phyloP scores from a whole-genome alignment of 2,329 filamentous ascomycete species.

The Sporothrix brasiliensis region DNA sequence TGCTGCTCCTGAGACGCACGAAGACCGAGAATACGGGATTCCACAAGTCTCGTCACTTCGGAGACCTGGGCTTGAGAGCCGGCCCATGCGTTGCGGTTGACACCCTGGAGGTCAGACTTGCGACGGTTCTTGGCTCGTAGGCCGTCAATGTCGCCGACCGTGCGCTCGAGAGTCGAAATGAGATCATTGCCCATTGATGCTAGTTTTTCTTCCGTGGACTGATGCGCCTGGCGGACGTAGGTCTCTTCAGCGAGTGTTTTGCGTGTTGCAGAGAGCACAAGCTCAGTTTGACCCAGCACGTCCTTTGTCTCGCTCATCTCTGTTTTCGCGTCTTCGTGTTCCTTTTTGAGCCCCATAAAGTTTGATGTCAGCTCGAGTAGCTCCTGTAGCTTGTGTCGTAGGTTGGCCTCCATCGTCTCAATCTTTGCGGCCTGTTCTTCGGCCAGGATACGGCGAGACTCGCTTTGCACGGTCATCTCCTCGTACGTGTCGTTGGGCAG shows the following conservation, averaged over 20 bases:
- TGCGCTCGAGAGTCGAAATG: slow-evolving; percentile 74
- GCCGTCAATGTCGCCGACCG: slow-evolving; percentile 77
- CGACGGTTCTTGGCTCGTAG: slow-evolving; percentile 85
- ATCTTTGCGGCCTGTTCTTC: slow-evolving; percentile 93
- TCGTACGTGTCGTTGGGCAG: slow-evolving; percentile 87
- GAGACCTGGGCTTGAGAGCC: slow-evolving; percentile 74
- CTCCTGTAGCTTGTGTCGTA: slow-evolving; percentile 93
- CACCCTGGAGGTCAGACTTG: slow-evolving; percentile 77
- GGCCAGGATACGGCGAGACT: slow-evolving; percentile 85
- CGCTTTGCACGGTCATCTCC: slow-evolving; percentile 87
- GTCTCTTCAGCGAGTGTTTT: slow-evolving; percentile 78
- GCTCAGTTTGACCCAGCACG: slow-evolving; percentile 83
- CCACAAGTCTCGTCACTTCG: slow-evolving; percentile 75
- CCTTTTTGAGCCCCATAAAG: slow-evolving; percentile 86
- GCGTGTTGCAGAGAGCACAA: slow-evolving; percentile 76
- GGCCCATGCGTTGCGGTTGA: slow-evolving; percentile 79
- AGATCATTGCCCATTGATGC: slow-evolving; percentile 73
- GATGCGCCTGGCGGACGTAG: slow-evolving; percentile 77
- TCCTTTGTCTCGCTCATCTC: slow-evolving; percentile 78
- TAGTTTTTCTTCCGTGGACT: slow-evolving; percentile 80
- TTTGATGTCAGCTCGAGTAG: slow-evolving; percentile 82
- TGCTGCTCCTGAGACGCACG: slow-evolving; percentile 71
- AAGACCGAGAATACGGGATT: slow-evolving; percentile 73
- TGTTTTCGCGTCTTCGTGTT: slow-evolving; percentile 75
- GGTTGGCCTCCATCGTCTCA: slow-evolving; percentile 84